Evolutionary conservation across 306 rosid species (phyloP).

Genomic region (Leucaena leucocephala): DNA sequence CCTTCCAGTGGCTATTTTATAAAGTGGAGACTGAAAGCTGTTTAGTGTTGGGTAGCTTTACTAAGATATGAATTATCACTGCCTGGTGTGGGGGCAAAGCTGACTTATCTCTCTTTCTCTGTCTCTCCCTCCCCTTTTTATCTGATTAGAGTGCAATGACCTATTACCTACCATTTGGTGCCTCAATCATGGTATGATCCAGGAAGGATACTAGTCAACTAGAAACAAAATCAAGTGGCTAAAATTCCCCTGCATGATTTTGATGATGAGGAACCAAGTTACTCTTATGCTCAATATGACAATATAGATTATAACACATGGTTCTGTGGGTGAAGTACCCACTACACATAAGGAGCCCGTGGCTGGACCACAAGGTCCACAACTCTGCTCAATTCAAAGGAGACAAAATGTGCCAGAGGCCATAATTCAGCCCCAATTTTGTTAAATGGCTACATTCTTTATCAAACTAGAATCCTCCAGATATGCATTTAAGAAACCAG

Average conservation of each 20-base stretch:
- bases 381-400: slow-evolving; percentile 36
- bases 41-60: slow-evolving; percentile 50
- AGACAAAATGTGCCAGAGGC: slow-evolving; percentile 48
- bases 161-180: slow-evolving; percentile 70
- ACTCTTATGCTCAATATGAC: slow-evolving; percentile 20
- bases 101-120: slow-evolving; percentile 34
- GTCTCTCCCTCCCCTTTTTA: slow-evolving; percentile 36
- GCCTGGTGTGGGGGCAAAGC: slow-evolving; percentile 57
- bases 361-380: slow-evolving; percentile 48
- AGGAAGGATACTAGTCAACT: slow-evolving; percentile 41
- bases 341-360: slow-evolving; percentile 16
- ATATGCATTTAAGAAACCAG: slow-evolving; percentile 16
- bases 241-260: slow-evolving; percentile 34
- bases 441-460: slow-evolving; percentile 36
- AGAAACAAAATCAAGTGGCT: slow-evolving; percentile 36
- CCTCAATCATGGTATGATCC: slow-evolving; percentile 55
- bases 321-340: slow-evolving; percentile 26
- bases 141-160: slow-evolving; percentile 50
- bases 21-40: slow-evolving; percentile 54
- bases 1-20: slow-evolving; percentile 44
- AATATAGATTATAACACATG: slow-evolving; percentile 31
- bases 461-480: slow-evolving; percentile 43
- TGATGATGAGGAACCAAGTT: slow-evolving; percentile 22
- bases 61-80: slow-evolving; percentile 43
- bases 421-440: slow-evolving; percentile 40